Base-by-base conservation (phyloP, 495 filamentous ascomycete species). In the Penicillium goetzii region DNA sequence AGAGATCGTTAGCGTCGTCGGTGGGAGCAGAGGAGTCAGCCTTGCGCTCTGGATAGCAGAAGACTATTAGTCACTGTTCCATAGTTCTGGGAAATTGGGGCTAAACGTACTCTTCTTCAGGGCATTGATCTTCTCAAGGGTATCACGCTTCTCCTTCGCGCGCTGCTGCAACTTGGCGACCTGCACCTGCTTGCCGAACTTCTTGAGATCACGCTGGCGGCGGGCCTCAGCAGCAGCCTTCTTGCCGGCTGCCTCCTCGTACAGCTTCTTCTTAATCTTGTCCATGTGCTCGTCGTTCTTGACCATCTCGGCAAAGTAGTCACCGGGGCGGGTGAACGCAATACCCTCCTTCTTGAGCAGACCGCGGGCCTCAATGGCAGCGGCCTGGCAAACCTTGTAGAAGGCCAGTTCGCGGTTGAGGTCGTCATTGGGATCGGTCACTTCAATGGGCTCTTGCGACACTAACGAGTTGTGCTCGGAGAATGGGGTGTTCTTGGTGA, bases 221-320 rank as follows among this genome's bases (percentile, higher is more conserved):
- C 92, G 86, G 28, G 95, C 95, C 76, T 99, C 95, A 21, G 89
- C 87, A 8, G 92, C 85, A 2, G 96, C 94, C 84, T 97, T 97
- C 84, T 95, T 97, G 55, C 83, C 79, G 33, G 93, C 91, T 11
- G 94, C 95, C 75, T 94, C 92, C 65, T 97, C 94, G 62, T 93
- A 84, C 70, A 98, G 81, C 84, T 96, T 97, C 75, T 87, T 86
- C 84, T 95, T 96, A 76, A 99, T 92, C 81, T 89, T 90, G 68
- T 90, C 89, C 95, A 99, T 99, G 73, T 96, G 96, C 81, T 96
- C 94, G 78, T 99, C 96, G 70, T 88, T 91, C 84, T 97, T 97
- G 63, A 97, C 86, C 91, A 97, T 99, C 83, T 99, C 95, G 28
- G 95, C 95, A 69, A 99, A 98, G 80, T 96, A 99, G 77, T 99